A percentile compares a stretch with the other conserved stretches of the same genome.
Evolutionary conservation across 805 yeast genomes (phyloP).

Genomic region (Hanseniaspora taiwanica): DNA sequence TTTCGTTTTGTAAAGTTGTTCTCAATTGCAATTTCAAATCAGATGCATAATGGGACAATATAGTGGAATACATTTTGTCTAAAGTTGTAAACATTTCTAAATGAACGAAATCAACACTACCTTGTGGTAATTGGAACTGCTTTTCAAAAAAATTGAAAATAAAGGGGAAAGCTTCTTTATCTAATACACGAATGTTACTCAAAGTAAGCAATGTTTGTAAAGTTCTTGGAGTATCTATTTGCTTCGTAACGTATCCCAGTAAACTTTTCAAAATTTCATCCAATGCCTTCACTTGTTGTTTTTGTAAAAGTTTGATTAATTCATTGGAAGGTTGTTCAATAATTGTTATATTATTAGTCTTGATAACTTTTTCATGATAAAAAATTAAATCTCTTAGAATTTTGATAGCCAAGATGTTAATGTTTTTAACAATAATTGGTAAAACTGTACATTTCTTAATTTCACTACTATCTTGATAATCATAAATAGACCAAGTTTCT

Average conservation of each 20-base stretch:
- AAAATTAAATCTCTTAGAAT: conserved; percentile 23
- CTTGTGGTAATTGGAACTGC: conserved; percentile 33
- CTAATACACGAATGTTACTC: conserved; percentile 39
- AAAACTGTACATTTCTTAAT: conserved; percentile 23
- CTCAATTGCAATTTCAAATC: conserved; percentile 32
- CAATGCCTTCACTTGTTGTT: conserved; percentile 29
- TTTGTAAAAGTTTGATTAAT: conserved; percentile 26
- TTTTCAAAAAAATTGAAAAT: conserved; percentile 37
- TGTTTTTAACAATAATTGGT: conserved; percentile 24
- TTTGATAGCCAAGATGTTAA: conserved; percentile 23
- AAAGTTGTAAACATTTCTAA: conserved; percentile 33
- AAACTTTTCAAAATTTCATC: conserved; percentile 35
- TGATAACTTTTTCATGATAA: conserved; percentile 22
- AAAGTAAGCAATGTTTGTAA: conserved; percentile 37
- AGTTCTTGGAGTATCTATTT: conserved; percentile 27
- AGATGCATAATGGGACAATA: conserved; percentile 41
- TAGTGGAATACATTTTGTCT: conserved; percentile 35
- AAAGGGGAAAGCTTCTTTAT: conserved; percentile 33
- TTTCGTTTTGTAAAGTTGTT: conserved; percentile 29
- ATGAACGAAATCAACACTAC: conserved; percentile 21
- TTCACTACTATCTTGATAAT: conserved; percentile 3
- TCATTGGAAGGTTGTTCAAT: conserved; percentile 26
- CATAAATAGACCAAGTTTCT: conserved; percentile 27
- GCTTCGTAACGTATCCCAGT: conserved; percentile 28
- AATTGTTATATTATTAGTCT: conserved; percentile 23